Conservation (phyloP, 2,329 filamentous ascomycete species). For the Fusarium sp. region DNA sequence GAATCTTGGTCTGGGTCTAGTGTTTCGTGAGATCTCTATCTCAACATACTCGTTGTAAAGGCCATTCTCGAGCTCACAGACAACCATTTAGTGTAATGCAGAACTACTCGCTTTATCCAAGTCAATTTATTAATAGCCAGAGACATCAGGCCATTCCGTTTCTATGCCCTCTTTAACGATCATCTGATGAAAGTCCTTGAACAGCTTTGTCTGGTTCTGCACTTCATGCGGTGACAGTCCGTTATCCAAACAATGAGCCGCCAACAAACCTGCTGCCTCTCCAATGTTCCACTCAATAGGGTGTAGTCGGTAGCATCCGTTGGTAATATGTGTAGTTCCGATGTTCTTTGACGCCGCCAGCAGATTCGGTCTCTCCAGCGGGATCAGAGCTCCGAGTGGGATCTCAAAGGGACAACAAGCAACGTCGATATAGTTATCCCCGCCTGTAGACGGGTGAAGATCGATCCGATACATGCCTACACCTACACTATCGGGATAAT, state of each 20-base stretch:
- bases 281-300: conserved; percentile 52
- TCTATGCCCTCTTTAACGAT: conserved; percentile 37
- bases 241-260: conserved; percentile 45
- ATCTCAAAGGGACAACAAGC: conserved; percentile 52
- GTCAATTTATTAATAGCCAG: conserved; percentile 16
- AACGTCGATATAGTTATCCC: conserved; percentile 51
- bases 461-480: conserved; percentile 53
- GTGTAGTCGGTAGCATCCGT: conserved; percentile 50
- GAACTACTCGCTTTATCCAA: no score
- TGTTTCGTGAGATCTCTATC: no score
- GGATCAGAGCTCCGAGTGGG: conserved; percentile 46
- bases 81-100: no score
- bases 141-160: conserved; percentile 38
- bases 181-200: conserved; percentile 18
- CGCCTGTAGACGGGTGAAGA: conserved; percentile 49
- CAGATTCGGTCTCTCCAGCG: conserved; percentile 36
- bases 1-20: no score
- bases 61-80: no score
- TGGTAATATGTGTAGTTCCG: conserved; percentile 51
- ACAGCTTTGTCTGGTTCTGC: conserved; percentile 26
- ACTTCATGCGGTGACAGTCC: conserved; percentile 42
- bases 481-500: conserved; percentile 49
- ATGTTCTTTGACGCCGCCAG: conserved; percentile 51
- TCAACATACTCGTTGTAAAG: no score
- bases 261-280: conserved; percentile 47